phyloP scores from a whole-genome alignment of 2,329 filamentous ascomycete genomes.

The Ophiocordyceps robertsii region DNA sequence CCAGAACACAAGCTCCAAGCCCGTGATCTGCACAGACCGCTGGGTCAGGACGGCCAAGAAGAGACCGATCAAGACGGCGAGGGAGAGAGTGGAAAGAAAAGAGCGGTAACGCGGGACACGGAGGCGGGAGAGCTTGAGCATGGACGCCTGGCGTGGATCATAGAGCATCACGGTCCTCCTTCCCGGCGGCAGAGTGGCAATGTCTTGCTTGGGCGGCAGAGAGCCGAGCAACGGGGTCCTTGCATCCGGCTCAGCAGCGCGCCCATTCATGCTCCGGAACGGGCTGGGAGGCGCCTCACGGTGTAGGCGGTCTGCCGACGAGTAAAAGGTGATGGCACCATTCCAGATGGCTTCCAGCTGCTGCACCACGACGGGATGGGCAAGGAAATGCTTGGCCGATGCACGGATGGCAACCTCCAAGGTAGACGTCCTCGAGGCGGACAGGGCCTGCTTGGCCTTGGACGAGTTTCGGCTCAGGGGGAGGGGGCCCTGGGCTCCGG shows the following conservation, averaged over 20 bases:
- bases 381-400: constrained; percentile 82
- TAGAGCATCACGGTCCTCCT: constrained; percentile 76
- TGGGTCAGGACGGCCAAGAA: constrained; percentile 72
- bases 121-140: constrained; percentile 82
- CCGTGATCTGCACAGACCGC: constrained; percentile 68
- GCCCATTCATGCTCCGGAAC: constrained; percentile 10
- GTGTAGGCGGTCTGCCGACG: constrained; percentile 73
- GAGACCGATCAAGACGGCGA: constrained; percentile 70
- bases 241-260: constrained; percentile 22
- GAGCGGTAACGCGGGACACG: constrained; percentile 86
- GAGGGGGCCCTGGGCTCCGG: constrained; percentile 27
- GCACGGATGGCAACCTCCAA: constrained; percentile 88
- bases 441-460: constrained; percentile 32
- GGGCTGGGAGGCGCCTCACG: constrained; percentile 28
- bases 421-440: constrained; percentile 69
- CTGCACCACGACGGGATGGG: constrained; percentile 82
- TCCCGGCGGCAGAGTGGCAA: constrained; percentile 26
- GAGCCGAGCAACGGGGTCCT: constrained; percentile 38
- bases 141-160: constrained; percentile 76
- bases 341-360: constrained; percentile 97
- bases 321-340: constrained; percentile 88
- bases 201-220: constrained; percentile 15
- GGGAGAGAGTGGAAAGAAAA: constrained; percentile 76
- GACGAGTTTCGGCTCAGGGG: constrained; percentile 18
- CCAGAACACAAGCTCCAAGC: constrained; percentile 84